phyloP scores from a whole-genome alignment of 208 protist species.

The Herpetomonas samuelpessoai region DNA sequence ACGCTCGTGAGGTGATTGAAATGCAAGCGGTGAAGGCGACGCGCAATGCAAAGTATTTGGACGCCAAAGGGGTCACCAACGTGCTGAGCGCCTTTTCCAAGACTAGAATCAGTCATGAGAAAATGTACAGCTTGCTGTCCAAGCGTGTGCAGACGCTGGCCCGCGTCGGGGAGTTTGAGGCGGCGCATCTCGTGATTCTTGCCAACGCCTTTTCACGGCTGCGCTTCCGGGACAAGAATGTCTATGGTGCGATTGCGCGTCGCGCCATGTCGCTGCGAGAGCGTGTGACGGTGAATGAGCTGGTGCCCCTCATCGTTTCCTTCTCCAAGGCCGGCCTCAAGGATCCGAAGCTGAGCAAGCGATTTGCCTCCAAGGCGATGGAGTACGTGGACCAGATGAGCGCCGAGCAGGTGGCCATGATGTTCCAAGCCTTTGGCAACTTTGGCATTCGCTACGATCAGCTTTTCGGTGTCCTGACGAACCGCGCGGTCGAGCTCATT shows the following conservation, averaged over 20 bases:
- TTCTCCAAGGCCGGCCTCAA: constrained; percentile 86
- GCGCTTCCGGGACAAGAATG: constrained; percentile 77
- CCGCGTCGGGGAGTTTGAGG: constrained; percentile 88
- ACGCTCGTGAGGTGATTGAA: constrained; percentile 90
- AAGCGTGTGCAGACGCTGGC: constrained; percentile 85
- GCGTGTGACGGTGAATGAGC: constrained; percentile 87
- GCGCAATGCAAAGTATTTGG: constrained; percentile 81
- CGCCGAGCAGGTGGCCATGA: constrained; percentile 82
- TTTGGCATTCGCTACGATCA: constrained; percentile 93
- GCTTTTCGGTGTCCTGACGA: constrained; percentile 91
- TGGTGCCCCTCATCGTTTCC: constrained; percentile 80
- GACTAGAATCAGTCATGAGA: constrained; percentile 84
- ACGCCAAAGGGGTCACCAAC: constrained; percentile 87
- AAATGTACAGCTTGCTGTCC: constrained; percentile 74
- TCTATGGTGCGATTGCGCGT: constrained; percentile 80
- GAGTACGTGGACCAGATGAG: constrained; percentile 92
- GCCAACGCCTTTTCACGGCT: constrained; percentile 79
- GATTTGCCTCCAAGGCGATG: constrained; percentile 88
- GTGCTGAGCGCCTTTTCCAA: constrained; percentile 89
- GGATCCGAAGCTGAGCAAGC: constrained; percentile 87
- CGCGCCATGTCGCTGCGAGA: constrained; percentile 86
- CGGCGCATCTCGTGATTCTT: constrained; percentile 83
- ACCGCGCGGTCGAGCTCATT: constrained; percentile 90
- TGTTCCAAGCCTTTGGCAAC: constrained; percentile 87
- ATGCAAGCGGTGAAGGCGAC: constrained; percentile 86